Percentiles rank a stretch among this genome's conserved stretches.
Evolutionary conservation across 1,139 yeast species (phyloP).

Genomic region (Debaryomyces sp.): DNA sequence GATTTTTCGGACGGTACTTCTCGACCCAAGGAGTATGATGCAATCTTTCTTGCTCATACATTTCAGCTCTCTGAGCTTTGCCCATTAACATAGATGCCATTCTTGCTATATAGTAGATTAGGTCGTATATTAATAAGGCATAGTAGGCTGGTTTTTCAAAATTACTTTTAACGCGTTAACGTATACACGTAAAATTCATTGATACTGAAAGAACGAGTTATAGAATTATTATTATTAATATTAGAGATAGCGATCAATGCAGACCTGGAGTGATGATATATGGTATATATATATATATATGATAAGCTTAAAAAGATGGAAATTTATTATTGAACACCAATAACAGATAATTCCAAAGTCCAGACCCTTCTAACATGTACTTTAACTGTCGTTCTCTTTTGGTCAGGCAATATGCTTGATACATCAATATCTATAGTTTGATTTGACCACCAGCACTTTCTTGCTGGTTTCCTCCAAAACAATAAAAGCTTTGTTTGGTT

Average conservation of each 20-base stretch:
- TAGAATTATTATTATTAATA: slow-evolving; percentile 2
- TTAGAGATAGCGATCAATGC: background rate
- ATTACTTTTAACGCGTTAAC: slow-evolving; percentile 3
- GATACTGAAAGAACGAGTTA: background rate
- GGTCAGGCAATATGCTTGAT: slow-evolving; percentile 24
- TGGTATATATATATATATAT: background rate
- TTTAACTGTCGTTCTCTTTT: slow-evolving; percentile 35
- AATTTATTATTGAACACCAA: slow-evolving; percentile 50
- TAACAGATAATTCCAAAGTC: slow-evolving; percentile 75
- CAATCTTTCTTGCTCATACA: slow-evolving; percentile 44
- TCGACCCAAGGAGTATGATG: slow-evolving; percentile 79
- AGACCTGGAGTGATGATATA: background rate
- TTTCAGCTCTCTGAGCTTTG: slow-evolving; percentile 23
- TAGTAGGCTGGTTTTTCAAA: background rate
- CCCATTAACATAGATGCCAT: slow-evolving; percentile 17
- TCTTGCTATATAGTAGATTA: background rate
- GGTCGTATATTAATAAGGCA: background rate
- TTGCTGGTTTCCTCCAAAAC: slow-evolving; percentile 98
- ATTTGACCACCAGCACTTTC: slow-evolving; percentile 99
- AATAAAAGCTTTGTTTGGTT: slow-evolving; percentile 73
- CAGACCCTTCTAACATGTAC: slow-evolving; percentile 81
- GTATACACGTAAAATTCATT: background rate
- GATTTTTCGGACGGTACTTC: slow-evolving; percentile 78
- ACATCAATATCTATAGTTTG: slow-evolving; percentile 58
- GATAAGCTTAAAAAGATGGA: background rate